Conservation (phyloP, 176 grass and related monocot species). For the Otatea glauca region DNA sequence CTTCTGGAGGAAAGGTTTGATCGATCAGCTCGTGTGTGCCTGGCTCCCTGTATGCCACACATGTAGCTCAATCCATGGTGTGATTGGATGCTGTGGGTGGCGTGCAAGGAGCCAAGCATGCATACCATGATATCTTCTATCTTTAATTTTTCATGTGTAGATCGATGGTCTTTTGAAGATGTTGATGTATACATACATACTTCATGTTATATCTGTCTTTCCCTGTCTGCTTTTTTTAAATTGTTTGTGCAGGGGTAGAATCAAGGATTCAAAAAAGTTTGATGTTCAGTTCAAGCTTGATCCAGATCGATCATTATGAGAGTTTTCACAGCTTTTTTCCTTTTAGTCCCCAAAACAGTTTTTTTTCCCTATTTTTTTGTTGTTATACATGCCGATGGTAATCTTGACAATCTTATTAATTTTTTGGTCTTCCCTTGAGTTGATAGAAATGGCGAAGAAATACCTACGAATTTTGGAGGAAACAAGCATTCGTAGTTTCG, state of each 20-base stretch:
- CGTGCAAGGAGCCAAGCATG: constrained; percentile 99
- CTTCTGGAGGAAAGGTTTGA: constrained; percentile 32
- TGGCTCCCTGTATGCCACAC: constrained; percentile 99
- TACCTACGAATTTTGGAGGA: not conserved
- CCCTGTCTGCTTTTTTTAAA: not conserved
- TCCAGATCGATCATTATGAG: not conserved
- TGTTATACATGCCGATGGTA: not conserved
- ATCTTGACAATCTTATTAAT: not conserved
- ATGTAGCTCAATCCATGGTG: constrained; percentile 75
- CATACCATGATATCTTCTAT: constrained; percentile 40
- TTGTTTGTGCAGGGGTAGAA: constrained; percentile 26
- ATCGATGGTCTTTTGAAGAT: not conserved
- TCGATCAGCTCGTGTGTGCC: constrained; percentile 62
- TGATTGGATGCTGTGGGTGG: constrained; percentile 97
- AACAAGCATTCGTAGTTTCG: not conserved
- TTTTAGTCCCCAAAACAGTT: not conserved
- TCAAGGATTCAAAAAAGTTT: not conserved
- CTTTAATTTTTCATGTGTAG: constrained; percentile 20
- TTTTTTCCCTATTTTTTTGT: not conserved
- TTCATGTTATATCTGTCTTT: constrained; percentile 14
- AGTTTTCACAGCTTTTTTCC: not conserved
- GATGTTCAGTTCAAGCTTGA: constrained; percentile 22
- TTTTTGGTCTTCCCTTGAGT: not conserved
- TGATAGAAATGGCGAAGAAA: not conserved
- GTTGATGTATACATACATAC: constrained; percentile 4